Evolutionary conservation across 1,139 yeast species (phyloP).

Genomic region (Suhomyces bribrorum): DNA sequence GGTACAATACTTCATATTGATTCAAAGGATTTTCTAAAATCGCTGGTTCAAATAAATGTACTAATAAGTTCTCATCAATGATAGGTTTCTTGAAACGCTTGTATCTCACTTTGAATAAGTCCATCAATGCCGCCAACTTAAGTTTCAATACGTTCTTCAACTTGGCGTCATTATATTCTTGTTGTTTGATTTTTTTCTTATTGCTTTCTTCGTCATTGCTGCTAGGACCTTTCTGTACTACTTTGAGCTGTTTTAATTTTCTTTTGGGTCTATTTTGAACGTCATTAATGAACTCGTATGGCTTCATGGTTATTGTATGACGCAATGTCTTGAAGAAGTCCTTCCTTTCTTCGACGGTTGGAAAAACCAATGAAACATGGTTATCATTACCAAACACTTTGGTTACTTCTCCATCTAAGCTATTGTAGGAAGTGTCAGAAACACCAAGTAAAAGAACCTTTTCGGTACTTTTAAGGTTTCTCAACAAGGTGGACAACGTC

Average conservation of each 20-base stretch:
- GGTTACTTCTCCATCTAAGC: constrained; percentile 40
- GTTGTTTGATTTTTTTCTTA: constrained; percentile 46
- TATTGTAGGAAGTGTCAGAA: constrained; percentile 49
- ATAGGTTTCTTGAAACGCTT: constrained; percentile 89
- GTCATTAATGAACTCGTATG: constrained; percentile 59
- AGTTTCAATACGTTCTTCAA: constrained; percentile 82
- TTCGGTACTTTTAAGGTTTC: constrained; percentile 71
- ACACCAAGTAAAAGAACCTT: constrained; percentile 76
- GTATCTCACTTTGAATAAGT: constrained; percentile 79
- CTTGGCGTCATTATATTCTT: constrained; percentile 73
- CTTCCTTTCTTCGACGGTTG: constrained; percentile 44
- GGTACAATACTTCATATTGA: constrained; percentile 51
- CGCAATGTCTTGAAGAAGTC: constrained; percentile 59
- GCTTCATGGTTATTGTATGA: constrained; percentile 63
- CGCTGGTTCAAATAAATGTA: constrained; percentile 73
- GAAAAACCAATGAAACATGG: constrained; percentile 45
- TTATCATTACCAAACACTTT: constrained; percentile 57
- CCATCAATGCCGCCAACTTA: constrained; percentile 86
- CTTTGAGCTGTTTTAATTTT: constrained; percentile 39
- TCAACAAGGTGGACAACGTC: constrained; percentile 67
- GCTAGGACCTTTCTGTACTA: constrained; percentile 21
- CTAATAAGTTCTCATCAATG: constrained; percentile 70
- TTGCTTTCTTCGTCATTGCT: constrained; percentile 19
- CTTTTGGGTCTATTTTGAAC: constrained; percentile 52
- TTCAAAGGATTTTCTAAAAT: constrained; percentile 37